Percentiles rank a stretch among this genome's conserved stretches.
These are phyloP conservation scores for Cladosporium halotolerans DNA, from an alignment of 2,329 filamentous ascomycete genomes.

Conservation along the genomic window DNA sequence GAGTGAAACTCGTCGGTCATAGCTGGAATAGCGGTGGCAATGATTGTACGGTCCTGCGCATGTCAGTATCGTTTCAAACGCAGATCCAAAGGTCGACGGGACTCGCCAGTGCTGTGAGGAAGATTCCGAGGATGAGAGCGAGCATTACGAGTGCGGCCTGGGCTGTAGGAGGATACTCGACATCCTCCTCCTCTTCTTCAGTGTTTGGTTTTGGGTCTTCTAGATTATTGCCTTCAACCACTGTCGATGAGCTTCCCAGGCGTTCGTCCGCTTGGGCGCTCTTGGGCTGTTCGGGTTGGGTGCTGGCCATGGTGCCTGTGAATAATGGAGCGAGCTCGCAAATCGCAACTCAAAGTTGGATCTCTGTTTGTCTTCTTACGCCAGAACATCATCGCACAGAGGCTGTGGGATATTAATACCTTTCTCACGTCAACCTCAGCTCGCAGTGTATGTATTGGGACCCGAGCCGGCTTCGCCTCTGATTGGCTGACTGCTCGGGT, in stretches of 20 bases:
- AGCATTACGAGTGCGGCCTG: conserved; percentile 19
- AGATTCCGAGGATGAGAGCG: conserved; percentile 22
- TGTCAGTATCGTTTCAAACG: neutral
- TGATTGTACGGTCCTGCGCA: conserved; percentile 26
- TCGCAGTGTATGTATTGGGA: too few species aligned
- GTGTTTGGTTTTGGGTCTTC: neutral
- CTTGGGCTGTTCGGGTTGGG: neutral
- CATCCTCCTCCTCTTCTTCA: neutral
- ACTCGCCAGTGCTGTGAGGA: conserved; percentile 21
- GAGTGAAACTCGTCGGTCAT: conserved; percentile 38
- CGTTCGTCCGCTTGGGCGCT: neutral
- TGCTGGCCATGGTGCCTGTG: neutral
- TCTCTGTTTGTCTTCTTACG: neutral
- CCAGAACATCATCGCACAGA: neutral
- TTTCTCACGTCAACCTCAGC: too few species aligned
- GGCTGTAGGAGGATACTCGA: conserved; percentile 16
- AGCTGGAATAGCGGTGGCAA: conserved; percentile 33
- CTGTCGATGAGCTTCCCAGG: neutral
- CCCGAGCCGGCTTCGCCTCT: too few species aligned
- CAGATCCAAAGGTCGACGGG: neutral
- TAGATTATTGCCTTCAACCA: neutral
- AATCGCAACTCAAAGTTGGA: neutral
- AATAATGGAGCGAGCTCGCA: neutral
- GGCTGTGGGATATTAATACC: neutral
- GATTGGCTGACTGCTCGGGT: too few species aligned